These are phyloP conservation scores for Sporisorium graminicola DNA, from an alignment of 1,284 basidiomycete genomes.

Conservation along the genomic window DNA sequence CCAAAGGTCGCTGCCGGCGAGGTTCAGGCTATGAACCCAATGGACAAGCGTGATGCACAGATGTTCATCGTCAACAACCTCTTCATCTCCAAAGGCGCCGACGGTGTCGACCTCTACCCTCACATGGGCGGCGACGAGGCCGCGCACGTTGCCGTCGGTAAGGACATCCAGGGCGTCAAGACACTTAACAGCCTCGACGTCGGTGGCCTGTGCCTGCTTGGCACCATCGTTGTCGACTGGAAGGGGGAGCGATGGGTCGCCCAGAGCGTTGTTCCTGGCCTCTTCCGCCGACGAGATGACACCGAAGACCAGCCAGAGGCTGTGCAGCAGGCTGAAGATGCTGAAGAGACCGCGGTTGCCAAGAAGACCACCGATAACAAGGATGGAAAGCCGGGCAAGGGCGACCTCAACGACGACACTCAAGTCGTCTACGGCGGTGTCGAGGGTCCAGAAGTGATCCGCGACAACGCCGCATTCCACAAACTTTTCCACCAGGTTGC, in stretches of 20 bases:
- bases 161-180: slow-evolving; percentile 74
- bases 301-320: slow-evolving; percentile 44
- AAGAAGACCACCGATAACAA: slow-evolving; percentile 76
- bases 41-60: slow-evolving; percentile 73
- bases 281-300: slow-evolving; percentile 72
- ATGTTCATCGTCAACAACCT: slow-evolving; percentile 75
- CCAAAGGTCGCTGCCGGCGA: slow-evolving; percentile 73
- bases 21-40: slow-evolving; percentile 74
- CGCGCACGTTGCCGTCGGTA: slow-evolving; percentile 74
- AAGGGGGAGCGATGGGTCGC: slow-evolving; percentile 75
- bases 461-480: slow-evolving; percentile 72
- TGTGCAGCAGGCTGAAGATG: slow-evolving; percentile 40
- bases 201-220: slow-evolving; percentile 69
- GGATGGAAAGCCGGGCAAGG: slow-evolving; percentile 77
- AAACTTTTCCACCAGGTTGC: slow-evolving; percentile 73
- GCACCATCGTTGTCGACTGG: slow-evolving; percentile 74
- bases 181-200: slow-evolving; percentile 74
- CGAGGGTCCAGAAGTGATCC: slow-evolving; percentile 71
- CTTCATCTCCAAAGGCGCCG: slow-evolving; percentile 75
- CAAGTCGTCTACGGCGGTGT: slow-evolving; percentile 73
- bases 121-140: slow-evolving; percentile 75
- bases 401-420: slow-evolving; percentile 69
- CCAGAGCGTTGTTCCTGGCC: slow-evolving; percentile 75
- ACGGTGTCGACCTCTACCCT: slow-evolving; percentile 74
- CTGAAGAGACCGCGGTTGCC: slow-evolving; percentile 21